These are phyloP conservation scores for Dictyophora rubrovolvata DNA, from an alignment of 768 basidiomycete genomes.

Conservation along the genomic window DNA sequence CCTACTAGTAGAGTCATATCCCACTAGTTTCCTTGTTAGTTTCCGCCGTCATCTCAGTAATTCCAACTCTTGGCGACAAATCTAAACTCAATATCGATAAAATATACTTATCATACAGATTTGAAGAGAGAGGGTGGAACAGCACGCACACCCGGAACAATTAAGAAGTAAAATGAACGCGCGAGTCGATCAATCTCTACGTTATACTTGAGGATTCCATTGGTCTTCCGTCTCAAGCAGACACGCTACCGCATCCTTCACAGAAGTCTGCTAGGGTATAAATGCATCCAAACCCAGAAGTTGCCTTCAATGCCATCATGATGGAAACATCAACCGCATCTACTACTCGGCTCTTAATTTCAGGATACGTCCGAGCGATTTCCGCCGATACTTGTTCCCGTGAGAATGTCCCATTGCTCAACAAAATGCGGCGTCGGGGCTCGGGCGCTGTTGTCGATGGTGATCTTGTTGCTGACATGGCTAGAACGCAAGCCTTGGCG, in stretches of 20 bases:
- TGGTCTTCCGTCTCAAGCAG: conserved; percentile 11
- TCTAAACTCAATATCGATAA: no score
- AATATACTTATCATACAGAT: no score
- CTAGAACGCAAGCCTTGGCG: neutral
- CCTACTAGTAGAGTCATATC: no score
- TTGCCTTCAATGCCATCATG: conserved; percentile 10
- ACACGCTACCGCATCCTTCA: conserved; percentile 13
- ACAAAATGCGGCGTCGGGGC: neutral
- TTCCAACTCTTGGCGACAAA: no score
- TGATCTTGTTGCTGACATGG: neutral
- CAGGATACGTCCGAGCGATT: neutral
- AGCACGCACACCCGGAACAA: no score
- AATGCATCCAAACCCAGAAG: conserved; percentile 11
- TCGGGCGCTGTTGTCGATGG: neutral
- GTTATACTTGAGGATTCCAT: neutral
- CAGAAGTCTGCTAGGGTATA: conserved; percentile 10
- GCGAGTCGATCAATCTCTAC: no score
- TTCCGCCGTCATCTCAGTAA: no score
- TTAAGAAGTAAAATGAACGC: no score
- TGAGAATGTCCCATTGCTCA: neutral
- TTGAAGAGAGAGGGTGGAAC: no score
- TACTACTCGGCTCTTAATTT: neutral
- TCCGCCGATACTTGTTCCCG: neutral
- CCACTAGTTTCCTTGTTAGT: no score
- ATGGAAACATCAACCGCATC: conserved; percentile 8